Evolutionary conservation across 1,284 basidiomycete species (phyloP).

Genomic region (Ganoderma boninense): DNA sequence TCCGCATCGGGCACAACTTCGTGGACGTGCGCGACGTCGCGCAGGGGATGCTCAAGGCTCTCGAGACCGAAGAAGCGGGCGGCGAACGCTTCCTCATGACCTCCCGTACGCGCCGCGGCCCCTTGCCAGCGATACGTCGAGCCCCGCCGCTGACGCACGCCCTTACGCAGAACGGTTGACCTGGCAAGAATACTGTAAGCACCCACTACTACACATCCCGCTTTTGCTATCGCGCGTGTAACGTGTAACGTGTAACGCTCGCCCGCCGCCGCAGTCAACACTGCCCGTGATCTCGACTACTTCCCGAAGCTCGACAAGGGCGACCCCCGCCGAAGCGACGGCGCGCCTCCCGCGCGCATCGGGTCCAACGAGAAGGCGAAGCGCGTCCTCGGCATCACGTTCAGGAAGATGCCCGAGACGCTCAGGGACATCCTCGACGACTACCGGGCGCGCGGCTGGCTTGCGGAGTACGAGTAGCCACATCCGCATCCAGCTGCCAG

Average conservation of each 20-base stretch:
- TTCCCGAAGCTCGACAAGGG: conserved; percentile 21
- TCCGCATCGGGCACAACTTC: conserved; percentile 41
- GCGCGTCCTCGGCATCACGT: conserved; percentile 19
- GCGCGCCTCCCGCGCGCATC: neutral
- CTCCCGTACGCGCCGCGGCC: conserved; percentile 33
- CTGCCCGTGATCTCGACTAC: conserved; percentile 5
- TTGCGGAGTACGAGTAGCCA: conserved; percentile 7
- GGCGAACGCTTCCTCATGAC: conserved; percentile 58
- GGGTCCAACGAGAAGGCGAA: conserved; percentile 20
- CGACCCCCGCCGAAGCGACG: neutral
- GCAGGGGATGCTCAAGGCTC: conserved; percentile 56
- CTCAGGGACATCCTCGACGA: conserved; percentile 19
- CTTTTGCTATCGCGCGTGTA: too few relatives aligned
- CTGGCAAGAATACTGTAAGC: conserved; percentile 24
- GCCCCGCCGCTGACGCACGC: neutral
- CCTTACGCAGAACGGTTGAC: conserved; percentile 6
- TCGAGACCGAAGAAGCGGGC: conserved; percentile 56
- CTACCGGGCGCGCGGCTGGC: conserved; percentile 26
- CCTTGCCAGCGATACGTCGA: too few relatives aligned
- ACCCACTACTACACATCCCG: too few relatives aligned
- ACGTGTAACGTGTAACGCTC: too few relatives aligned
- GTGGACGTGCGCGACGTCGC: conserved; percentile 70
- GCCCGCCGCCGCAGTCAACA: conserved; percentile 7
- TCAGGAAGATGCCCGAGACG: conserved; percentile 20
- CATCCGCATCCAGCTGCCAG: too few relatives aligned